phyloP scores from a whole-genome alignment of 1,139 yeast species.

The Scheffersomyces parashehatae region DNA sequence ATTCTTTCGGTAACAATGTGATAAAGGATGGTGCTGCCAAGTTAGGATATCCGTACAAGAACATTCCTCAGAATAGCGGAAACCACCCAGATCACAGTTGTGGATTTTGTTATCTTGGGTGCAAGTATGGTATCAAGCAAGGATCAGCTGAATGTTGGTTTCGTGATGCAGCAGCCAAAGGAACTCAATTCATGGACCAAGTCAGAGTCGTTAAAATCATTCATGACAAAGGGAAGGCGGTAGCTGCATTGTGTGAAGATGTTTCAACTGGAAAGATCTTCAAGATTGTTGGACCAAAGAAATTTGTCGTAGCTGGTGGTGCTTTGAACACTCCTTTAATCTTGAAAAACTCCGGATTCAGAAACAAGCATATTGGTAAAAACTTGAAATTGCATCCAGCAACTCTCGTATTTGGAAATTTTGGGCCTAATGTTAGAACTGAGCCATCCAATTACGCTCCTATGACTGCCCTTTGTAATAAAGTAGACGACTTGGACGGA shows the following conservation, averaged over 20 bases:
- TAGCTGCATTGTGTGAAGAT: constrained; percentile 43
- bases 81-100: constrained; percentile 46
- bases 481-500: constrained; percentile 56
- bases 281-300: constrained; percentile 47
- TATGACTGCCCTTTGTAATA: constrained; percentile 52
- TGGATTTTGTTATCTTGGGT: constrained; percentile 55
- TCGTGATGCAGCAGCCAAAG: constrained; percentile 49
- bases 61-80: constrained; percentile 54
- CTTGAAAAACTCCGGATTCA: constrained; percentile 53
- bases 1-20: constrained; percentile 49
- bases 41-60: constrained; percentile 46
- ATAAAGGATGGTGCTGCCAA: constrained; percentile 49
- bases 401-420: constrained; percentile 43
- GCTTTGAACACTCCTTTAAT: constrained; percentile 54
- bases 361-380: constrained; percentile 53
- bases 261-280: constrained; percentile 28
- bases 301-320: constrained; percentile 51
- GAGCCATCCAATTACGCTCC: constrained; percentile 46
- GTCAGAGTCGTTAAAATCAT: constrained; percentile 43
- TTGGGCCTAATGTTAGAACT: constrained; percentile 33
- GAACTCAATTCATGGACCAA: constrained; percentile 50
- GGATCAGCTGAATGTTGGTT: constrained; percentile 58
- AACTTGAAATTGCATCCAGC: constrained; percentile 59
- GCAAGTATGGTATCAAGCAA: constrained; percentile 54
- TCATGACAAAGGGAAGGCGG: constrained; percentile 47